Evolutionary conservation across 129 eudicot species (phyloP), one percentile per base, ranked within the genome.

Genomic region (Arctium lappa): DNA sequence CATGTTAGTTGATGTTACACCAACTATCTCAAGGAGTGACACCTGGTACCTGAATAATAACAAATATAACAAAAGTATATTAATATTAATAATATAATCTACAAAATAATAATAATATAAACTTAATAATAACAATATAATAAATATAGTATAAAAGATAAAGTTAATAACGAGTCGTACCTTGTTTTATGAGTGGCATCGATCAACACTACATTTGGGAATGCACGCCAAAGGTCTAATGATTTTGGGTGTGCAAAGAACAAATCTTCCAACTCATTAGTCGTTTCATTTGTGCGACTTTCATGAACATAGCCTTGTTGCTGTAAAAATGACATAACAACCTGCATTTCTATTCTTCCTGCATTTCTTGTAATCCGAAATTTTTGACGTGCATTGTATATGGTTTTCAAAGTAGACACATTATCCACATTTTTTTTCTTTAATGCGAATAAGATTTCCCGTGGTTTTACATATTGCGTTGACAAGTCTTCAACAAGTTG

Each of bases 241-340:
- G 78, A 74, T 74, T 38, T 74, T 8, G 30, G 53, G 39, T 74
- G 78, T 6, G 31, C 29, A 8, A 37, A 74, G 32, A 74, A 74
- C 44, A 74, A 37, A 42, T 74, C 79, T 74, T 74, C 79, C 60
- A 74, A 74, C 79, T 40, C 65, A 74, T 42, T 74, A 7, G 66
- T 16, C 42, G 33, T 29, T 22, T 74, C 36, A 44, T 74, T 42
- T 74, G 38, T 22, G 11, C 38, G 73, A 32, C 68, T 31, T 1
- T 30, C 36, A 32, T 69, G 16, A 31, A 33, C 37, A 31, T 69
- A 69, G n/a, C 73, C 40, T 31, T 29, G n/a, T 31, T 69, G 38
- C 6, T 69, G n/a, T 27, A 69, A 69, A 69, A 69, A 69, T 8
- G 40, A 69, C 36, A 31, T 30, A 69, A 69, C 38, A 30, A 69